Percentiles rank a stretch among this genome's conserved stretches.
Conservation (phyloP, 225 moss, liverwort and hornwort species). For the Polytrichum formosum region DNA sequence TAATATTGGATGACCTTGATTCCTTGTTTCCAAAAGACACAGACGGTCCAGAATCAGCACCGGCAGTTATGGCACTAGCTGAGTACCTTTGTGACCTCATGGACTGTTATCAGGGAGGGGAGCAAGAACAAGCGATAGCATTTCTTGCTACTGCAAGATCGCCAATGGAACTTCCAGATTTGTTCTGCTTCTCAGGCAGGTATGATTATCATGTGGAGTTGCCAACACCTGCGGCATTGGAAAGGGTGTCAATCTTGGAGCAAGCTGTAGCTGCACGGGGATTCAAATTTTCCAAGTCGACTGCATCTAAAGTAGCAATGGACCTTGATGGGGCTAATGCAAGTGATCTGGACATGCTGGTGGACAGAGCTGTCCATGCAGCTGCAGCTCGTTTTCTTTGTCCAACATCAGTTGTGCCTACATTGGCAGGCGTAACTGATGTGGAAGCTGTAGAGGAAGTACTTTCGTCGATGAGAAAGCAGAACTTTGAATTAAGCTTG, state of each 20-base stretch:
- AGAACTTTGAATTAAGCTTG: slow-evolving; percentile 64
- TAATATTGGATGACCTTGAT: slow-evolving; percentile 92
- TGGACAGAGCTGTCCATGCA: slow-evolving; percentile 97
- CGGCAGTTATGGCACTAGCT: slow-evolving; percentile 64
- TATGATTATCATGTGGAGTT: slow-evolving; percentile 87
- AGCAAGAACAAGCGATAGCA: slow-evolving; percentile 61
- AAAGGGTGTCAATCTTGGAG: slow-evolving; percentile 80
- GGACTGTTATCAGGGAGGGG: slow-evolving; percentile 83
- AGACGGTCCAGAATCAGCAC: slow-evolving; percentile 74
- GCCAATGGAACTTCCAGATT: slow-evolving; percentile 77
- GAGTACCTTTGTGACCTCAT: slow-evolving; percentile 90
- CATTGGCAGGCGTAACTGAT: slow-evolving; percentile 8
- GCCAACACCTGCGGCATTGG: slow-evolving; percentile 74
- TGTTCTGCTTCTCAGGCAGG: slow-evolving; percentile 79
- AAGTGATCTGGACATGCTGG: slow-evolving; percentile 87
- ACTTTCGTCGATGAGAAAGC: slow-evolving; percentile 20
- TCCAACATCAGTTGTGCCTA: slow-evolving; percentile 16
- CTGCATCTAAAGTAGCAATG: slow-evolving; percentile 76
- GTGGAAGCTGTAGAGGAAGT: slow-evolving; percentile 27
- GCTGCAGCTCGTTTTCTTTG: slow-evolving; percentile 87
- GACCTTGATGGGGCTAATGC: slow-evolving; percentile 90
- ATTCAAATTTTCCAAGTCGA: slow-evolving; percentile 55
- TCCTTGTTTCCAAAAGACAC: slow-evolving; percentile 69
- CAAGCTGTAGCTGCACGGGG: slow-evolving; percentile 77
- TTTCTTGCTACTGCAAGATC: slow-evolving; percentile 85